Evolutionary conservation across 1,139 yeast species (phyloP).

Genomic region (Candida mesenterica): DNA sequence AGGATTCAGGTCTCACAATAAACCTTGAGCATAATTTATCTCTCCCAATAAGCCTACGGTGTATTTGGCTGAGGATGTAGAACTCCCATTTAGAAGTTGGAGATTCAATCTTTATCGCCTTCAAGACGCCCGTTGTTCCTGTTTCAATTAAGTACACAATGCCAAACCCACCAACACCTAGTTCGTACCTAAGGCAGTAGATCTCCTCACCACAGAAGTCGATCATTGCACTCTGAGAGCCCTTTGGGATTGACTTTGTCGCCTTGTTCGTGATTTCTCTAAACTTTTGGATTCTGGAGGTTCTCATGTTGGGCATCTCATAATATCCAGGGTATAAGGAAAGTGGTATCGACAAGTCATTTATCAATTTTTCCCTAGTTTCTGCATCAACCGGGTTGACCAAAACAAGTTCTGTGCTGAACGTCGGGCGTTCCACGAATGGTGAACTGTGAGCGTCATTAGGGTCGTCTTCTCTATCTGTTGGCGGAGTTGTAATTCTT

Average conservation of each 20-base stretch:
- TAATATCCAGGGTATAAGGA: slow-evolving; percentile 30
- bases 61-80: slow-evolving; percentile 62
- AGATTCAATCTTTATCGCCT: slow-evolving; percentile 72
- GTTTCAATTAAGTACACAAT: slow-evolving; percentile 74
- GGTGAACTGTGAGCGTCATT: slow-evolving; percentile 41
- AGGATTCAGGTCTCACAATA: slow-evolving; percentile 51
- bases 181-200: slow-evolving; percentile 55
- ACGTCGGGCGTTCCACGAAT: slow-evolving; percentile 41
- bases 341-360: slow-evolving; percentile 25
- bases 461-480: slow-evolving; percentile 24
- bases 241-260: slow-evolving; percentile 34
- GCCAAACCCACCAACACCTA: slow-evolving; percentile 84
- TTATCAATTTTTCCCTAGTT: slow-evolving; percentile 25
- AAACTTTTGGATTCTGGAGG: slow-evolving; percentile 32
- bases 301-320: slow-evolving; percentile 15
- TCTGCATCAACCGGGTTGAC: slow-evolving; percentile 33
- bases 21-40: slow-evolving; percentile 18
- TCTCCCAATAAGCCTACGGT: slow-evolving; percentile 28
- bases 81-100: slow-evolving; percentile 83
- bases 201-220: slow-evolving; percentile 51
- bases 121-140: slow-evolving; percentile 48
- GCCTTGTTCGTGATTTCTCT: slow-evolving; percentile 35
- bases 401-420: slow-evolving; percentile 11
- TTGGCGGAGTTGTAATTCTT: slow-evolving; percentile 30
- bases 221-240: slow-evolving; percentile 42